Conservation (phyloP, 1,284 basidiomycete genomes). For the Agroathelia rolfsii region DNA sequence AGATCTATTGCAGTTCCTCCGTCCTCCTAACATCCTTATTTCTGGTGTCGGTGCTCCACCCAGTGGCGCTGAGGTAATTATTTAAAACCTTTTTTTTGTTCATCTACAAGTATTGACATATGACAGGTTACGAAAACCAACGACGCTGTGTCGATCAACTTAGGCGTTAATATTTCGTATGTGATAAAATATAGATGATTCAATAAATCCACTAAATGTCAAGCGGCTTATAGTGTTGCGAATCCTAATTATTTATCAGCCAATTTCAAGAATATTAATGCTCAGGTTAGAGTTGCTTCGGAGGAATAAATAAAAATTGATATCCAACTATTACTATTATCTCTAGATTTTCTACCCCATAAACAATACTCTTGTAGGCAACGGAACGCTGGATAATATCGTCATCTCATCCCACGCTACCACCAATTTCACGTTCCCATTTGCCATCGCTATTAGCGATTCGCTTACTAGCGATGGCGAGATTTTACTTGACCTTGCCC, state of each 20-base stretch:
- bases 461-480: slow-evolving; percentile 44
- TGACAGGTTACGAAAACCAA: too few species aligned
- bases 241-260: slow-evolving; percentile 86
- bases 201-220: too few species aligned
- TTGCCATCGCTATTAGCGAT: slow-evolving; percentile 63
- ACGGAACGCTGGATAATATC: slow-evolving; percentile 51
- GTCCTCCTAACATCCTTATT: slow-evolving; percentile 67
- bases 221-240: slow-evolving; percentile 46
- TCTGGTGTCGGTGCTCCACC: slow-evolving; percentile 38
- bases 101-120: slow-evolving; percentile 15
- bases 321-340: slow-evolving; percentile 8
- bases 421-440: slow-evolving; percentile 78
- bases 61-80: slow-evolving; percentile 32
- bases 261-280: slow-evolving; percentile 59
- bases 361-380: slow-evolving; percentile 53
- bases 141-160: slow-evolving; percentile 49
- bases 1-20: slow-evolving; percentile 59
- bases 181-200: slow-evolving; percentile 17
- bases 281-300: slow-evolving; percentile 34
- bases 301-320: too few species aligned
- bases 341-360: slow-evolving; percentile 65
- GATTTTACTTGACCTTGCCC: slow-evolving; percentile 57
- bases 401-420: slow-evolving; percentile 57
- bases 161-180: slow-evolving; percentile 62
- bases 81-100: slow-evolving; percentile 17